These are phyloP conservation scores for Suhomyces bolitotheri DNA, from an alignment of 1,139 yeast species.

Conservation along the genomic window DNA sequence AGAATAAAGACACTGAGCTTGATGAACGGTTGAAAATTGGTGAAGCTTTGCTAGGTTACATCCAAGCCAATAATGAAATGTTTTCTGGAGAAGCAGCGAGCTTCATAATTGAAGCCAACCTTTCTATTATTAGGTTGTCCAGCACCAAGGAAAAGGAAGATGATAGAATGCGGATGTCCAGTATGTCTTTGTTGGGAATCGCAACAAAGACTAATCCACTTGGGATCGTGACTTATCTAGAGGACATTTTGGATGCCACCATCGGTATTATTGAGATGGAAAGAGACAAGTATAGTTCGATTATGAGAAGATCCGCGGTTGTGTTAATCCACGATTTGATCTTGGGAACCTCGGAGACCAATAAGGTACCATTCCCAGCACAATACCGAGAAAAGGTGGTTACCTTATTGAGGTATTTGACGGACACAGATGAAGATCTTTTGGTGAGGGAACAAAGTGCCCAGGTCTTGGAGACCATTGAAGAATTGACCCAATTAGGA, in stretches of 20 bases:
- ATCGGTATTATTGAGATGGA: constrained; percentile 71
- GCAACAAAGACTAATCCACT: constrained; percentile 61
- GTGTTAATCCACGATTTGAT: constrained; percentile 67
- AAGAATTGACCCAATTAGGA: constrained; percentile 31
- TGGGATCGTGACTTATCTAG: constrained; percentile 50
- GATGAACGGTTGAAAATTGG: constrained; percentile 78
- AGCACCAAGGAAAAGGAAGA: constrained; percentile 43
- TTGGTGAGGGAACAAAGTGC: constrained; percentile 61
- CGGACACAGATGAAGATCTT: constrained; percentile 53
- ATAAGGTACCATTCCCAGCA: constrained; percentile 51
- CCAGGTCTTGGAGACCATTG: constrained; percentile 43
- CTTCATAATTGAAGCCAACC: constrained; percentile 31
- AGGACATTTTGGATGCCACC: constrained; percentile 70
- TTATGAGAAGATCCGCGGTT: constrained; percentile 75
- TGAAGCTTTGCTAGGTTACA: constrained; percentile 68
- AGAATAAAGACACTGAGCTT: constrained; percentile 31
- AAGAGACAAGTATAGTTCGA: constrained; percentile 41
- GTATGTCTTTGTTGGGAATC: constrained; percentile 77
- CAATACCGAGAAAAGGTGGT: constrained; percentile 45
- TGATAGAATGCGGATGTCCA: constrained; percentile 72
- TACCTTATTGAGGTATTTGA: constrained; percentile 44
- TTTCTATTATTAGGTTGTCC: constrained; percentile 39
- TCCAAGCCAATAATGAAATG: constrained; percentile 51
- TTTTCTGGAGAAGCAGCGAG: constrained; percentile 42
- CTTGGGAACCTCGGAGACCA: constrained; percentile 41